phyloP scores from a whole-genome alignment of 768 basidiomycete species.

The Cystofilobasidium macerans region DNA sequence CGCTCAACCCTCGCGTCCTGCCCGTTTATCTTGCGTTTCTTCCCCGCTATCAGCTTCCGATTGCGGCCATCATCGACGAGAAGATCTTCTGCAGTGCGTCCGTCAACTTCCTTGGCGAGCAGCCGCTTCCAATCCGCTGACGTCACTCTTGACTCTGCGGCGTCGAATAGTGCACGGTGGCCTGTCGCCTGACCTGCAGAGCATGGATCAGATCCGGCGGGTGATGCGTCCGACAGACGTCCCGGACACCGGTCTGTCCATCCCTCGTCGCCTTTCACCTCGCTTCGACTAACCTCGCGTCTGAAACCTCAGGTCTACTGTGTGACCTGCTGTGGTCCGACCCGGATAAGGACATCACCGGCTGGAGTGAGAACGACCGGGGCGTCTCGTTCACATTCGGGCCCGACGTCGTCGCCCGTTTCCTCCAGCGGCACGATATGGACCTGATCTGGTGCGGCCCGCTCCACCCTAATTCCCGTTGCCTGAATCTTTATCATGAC shows the following conservation, averaged over 20 bases:
- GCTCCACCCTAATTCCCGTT: too few relatives aligned
- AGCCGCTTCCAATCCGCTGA: background rate
- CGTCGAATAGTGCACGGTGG: slow-evolving; percentile 10
- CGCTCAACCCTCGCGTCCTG: too few relatives aligned
- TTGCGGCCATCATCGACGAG: slow-evolving; percentile 98
- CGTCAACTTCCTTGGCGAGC: background rate
- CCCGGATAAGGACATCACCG: slow-evolving; percentile 97
- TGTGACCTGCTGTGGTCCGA: slow-evolving; percentile 98
- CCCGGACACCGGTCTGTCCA: slow-evolving; percentile 71
- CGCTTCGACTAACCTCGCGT: background rate
- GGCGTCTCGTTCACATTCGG: slow-evolving; percentile 99
- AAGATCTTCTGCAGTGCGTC: slow-evolving; percentile 82
- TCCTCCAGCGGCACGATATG: slow-evolving; percentile 99
- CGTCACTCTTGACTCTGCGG: background rate
- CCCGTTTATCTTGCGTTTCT: background rate
- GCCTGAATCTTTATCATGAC: too few relatives aligned
- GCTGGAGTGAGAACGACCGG: slow-evolving; percentile 98
- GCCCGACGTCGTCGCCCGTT: slow-evolving; percentile 92
- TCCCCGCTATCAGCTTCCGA: slow-evolving; percentile 44
- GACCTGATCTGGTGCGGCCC: slow-evolving; percentile 2
- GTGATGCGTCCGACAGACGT: slow-evolving; percentile 99
- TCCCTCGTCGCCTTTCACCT: background rate
- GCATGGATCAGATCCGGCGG: slow-evolving; percentile 98
- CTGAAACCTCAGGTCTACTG: slow-evolving; percentile 56
- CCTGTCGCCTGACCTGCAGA: slow-evolving; percentile 71